phyloP scores from a whole-genome alignment of 2,329 filamentous ascomycete genomes.

The Ceratocystis diversiconidia region DNA sequence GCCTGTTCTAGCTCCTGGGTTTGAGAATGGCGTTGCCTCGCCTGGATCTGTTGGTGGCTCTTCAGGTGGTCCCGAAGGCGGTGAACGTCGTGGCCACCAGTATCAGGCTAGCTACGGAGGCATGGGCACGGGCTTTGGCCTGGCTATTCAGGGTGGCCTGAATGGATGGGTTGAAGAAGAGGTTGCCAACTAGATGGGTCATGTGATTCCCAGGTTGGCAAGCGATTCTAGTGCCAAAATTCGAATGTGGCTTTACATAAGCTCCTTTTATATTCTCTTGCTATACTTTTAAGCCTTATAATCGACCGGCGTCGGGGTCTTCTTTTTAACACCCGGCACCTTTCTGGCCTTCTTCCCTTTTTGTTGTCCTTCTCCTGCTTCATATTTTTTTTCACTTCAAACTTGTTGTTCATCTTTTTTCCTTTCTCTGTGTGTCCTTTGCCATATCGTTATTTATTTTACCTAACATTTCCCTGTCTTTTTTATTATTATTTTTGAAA shows the following conservation, averaged over 20 bases:
- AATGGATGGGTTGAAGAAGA: conserved; percentile 57
- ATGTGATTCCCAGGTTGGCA: not conserved
- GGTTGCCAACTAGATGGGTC: conserved; percentile 39
- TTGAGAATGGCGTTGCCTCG: conserved; percentile 43
- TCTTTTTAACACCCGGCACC: not conserved
- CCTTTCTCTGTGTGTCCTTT: conserved; percentile 20
- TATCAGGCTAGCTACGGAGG: conserved; percentile 51
- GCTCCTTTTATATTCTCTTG: conserved; percentile 3
- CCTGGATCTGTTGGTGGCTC: conserved; percentile 29
- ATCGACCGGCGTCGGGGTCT: conserved; percentile 9
- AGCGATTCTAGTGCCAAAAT: not conserved
- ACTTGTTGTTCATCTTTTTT: conserved; percentile 24
- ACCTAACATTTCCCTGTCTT: conserved; percentile 22
- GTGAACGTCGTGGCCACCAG: conserved; percentile 48
- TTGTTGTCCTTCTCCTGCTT: conserved; percentile 14
- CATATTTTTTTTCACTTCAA: conserved; percentile 8
- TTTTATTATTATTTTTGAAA: conserved; percentile 19
- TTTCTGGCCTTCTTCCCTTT: conserved; percentile 1
- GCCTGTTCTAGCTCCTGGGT: conserved; percentile 53
- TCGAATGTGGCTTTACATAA: conserved; percentile 14
- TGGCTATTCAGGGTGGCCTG: conserved; percentile 48
- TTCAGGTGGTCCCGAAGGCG: conserved; percentile 25
- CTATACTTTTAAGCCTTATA: conserved; percentile 13
- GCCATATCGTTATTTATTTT: conserved; percentile 20
- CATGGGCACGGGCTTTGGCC: conserved; percentile 44